Base-by-base conservation (phyloP, 2,329 filamentous ascomycete genomes). In the Juglanconis sp. region DNA sequence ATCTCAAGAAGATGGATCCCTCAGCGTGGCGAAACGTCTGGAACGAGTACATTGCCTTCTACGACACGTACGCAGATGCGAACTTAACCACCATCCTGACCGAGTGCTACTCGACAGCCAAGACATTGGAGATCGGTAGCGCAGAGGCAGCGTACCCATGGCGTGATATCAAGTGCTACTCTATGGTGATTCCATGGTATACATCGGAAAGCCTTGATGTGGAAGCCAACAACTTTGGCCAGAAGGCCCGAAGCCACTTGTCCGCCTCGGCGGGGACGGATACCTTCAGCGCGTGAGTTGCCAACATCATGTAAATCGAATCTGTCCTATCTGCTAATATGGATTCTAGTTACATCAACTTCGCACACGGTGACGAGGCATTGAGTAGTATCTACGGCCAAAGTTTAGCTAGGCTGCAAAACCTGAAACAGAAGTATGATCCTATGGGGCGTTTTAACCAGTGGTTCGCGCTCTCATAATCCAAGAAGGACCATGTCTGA, bases 371-470 rank as follows among this genome's bases (percentile, higher is more conserved):
- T 1, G 71, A 78, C 8, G 80, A 84, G 70, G 66, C 68, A 1
- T 65, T 70, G 0, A 58, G 69, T 53, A 67, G 70, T 2, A 72
- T 76, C 71, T 85, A 85, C 65, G 81, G 82, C 7, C 34, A 47
- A 13, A 71, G 70, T 53, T 81, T 82, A 50, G 58, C 65, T 38
- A 76, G 73, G 54, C 70, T 85, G 65, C 70, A 67, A 60, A 64
- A 61, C 8, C 63, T 84, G 65, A 84, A 84, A 74, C 62, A 68
- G 38, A 74, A 76, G 64, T 82, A 80, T 60, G 81, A 84, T 60
- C 80, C 77, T 1, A 57, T 72, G 3, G 70, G 73, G 15, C 71
- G 67, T 48, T 82, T 81, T 55, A 76, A 53, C 15, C 59, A 61
- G 31, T 58, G 59, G 59, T 61, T 61, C 15, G 30, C 36, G 3